Evolutionary conservation across 352 stramenopile species (phyloP).

Genomic region (Pythium phragmitis): DNA sequence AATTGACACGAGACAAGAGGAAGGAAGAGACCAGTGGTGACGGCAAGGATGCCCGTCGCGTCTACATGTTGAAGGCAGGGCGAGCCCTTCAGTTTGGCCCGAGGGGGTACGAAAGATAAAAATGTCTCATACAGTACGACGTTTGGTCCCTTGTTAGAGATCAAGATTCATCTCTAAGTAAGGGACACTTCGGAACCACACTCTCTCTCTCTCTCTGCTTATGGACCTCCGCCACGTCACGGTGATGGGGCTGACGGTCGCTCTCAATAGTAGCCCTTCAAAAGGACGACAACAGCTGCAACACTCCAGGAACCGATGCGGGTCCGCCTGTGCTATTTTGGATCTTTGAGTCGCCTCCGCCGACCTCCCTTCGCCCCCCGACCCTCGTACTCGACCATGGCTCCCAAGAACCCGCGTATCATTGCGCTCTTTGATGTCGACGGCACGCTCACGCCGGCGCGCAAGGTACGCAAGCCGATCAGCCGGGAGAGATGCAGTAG

Average conservation of each 20-base stretch:
- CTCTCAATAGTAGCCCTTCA: slow-evolving; percentile 17
- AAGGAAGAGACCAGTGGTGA: neutral
- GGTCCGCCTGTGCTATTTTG: neutral
- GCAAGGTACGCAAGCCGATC: slow-evolving; percentile 60
- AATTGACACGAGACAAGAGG: slow-evolving; percentile 2
- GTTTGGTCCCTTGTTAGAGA: neutral
- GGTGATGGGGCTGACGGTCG: slow-evolving; percentile 6
- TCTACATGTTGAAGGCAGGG: slow-evolving; percentile 23
- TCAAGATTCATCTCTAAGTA: neutral
- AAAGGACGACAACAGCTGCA: neutral
- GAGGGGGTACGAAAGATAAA: neutral
- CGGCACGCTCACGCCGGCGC: slow-evolving; percentile 95
- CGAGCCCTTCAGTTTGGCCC: too few relatives aligned
- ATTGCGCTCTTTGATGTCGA: slow-evolving; percentile 99
- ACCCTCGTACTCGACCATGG: slow-evolving; percentile 17
- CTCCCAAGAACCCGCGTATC: slow-evolving; percentile 86
- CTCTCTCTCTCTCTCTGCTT: neutral
- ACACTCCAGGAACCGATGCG: neutral
- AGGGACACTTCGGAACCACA: too few relatives aligned
- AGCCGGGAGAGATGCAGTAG: neutral
- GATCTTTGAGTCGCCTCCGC: slow-evolving; percentile 8
- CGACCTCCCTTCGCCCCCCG: neutral
- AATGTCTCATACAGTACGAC: slow-evolving; percentile 14
- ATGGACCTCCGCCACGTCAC: slow-evolving; percentile 7
- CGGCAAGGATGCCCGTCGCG: neutral